Evolutionary conservation across 306 rosid species (phyloP).

Genomic region (Lablab purpureus): DNA sequence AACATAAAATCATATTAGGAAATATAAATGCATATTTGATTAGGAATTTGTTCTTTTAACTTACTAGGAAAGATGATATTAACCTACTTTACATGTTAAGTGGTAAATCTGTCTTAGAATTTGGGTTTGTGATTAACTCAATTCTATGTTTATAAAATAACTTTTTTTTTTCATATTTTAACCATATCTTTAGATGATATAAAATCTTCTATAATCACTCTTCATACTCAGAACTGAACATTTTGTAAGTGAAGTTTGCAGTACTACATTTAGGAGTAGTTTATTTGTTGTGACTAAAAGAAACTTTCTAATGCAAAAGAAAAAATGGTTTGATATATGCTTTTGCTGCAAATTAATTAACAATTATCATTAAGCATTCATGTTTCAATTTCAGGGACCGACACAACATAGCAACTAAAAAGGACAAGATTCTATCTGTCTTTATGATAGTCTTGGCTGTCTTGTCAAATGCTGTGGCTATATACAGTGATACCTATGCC

Average conservation of each 20-base stretch:
- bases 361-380: background rate
- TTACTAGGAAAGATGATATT: background rate
- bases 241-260: too few relatives aligned
- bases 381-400: constrained; percentile 65
- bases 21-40: background rate
- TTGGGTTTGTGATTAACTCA: too few relatives aligned
- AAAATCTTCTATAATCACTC: too few relatives aligned
- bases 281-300: background rate
- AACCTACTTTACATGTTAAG: constrained; percentile 15
- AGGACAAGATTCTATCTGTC: constrained; percentile 68
- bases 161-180: too few relatives aligned
- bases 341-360: constrained; percentile 6
- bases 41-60: constrained; percentile 6
- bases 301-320: background rate
- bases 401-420: constrained; percentile 70
- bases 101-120: background rate
- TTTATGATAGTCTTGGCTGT: constrained; percentile 81
- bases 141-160: too few relatives aligned
- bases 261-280: too few relatives aligned
- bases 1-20: too few relatives aligned
- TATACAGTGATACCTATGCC: constrained; percentile 81
- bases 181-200: too few relatives aligned
- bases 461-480: constrained; percentile 77
- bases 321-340: constrained; percentile 2
- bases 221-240: too few relatives aligned